These are phyloP conservation scores for Effrenium voratum DNA, from an alignment of 73 alveolate species.

Conservation along the genomic window DNA sequence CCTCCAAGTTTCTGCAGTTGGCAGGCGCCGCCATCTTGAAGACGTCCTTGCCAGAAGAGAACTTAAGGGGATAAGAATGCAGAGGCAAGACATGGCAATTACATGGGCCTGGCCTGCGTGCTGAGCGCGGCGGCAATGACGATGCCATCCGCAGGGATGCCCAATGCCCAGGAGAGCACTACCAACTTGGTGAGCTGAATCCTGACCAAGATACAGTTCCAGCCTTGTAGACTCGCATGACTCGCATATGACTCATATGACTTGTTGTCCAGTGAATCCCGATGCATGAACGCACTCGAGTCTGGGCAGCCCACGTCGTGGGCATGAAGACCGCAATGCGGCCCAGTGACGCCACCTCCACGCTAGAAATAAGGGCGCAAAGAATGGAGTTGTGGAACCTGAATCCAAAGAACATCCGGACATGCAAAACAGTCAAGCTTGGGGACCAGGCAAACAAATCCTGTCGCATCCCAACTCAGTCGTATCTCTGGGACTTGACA, in stretches of 20 bases:
- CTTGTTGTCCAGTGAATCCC: too few species aligned
- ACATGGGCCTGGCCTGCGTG: conserved; percentile 35
- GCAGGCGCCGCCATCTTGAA: conserved; percentile 94
- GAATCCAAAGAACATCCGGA: not conserved
- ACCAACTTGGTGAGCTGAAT: conserved; percentile 91
- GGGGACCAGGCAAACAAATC: too few species aligned
- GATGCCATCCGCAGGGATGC: conserved; percentile 88
- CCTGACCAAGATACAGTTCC: too few species aligned
- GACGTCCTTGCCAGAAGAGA: conserved; percentile 32
- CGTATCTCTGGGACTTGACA: too few species aligned
- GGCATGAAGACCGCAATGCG: conserved; percentile 94
- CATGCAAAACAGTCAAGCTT: not conserved
- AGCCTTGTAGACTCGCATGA: too few species aligned
- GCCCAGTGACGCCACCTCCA: conserved; percentile 83
- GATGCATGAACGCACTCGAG: not conserved
- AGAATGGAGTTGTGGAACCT: too few species aligned
- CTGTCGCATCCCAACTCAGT: too few species aligned
- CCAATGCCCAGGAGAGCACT: conserved; percentile 84
- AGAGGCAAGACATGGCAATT: not conserved
- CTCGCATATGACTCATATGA: too few species aligned
- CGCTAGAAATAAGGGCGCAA: too few species aligned
- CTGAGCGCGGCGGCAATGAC: conserved; percentile 93
- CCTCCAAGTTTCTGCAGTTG: conserved; percentile 89
- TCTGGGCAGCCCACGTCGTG: conserved; percentile 42
- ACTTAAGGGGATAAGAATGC: not conserved